phyloP scores from a whole-genome alignment of 2,329 filamentous ascomycete species.

The Pestalotiopsis sp. region DNA sequence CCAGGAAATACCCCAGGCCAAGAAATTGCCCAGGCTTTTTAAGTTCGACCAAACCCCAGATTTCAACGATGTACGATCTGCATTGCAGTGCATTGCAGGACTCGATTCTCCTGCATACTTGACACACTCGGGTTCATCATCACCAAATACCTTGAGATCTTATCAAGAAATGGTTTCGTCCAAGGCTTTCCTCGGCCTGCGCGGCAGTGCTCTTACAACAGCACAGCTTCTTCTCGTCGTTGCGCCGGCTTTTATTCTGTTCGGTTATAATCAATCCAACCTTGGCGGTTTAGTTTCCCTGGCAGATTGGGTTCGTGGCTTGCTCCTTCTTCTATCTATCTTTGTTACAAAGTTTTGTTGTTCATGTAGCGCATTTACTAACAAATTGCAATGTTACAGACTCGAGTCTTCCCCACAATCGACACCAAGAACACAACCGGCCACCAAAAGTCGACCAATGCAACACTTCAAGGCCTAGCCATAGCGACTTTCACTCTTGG shows the following conservation, averaged over 20 bases:
- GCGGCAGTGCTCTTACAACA: conserved; percentile 37
- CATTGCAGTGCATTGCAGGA: not conserved
- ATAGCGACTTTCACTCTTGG: conserved; percentile 41
- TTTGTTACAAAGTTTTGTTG: no score
- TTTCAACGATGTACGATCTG: not conserved
- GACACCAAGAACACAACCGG: conserved; percentile 38
- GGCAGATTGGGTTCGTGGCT: conserved; percentile 30
- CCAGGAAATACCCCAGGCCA: not conserved
- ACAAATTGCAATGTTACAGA: not conserved
- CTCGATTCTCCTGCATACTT: not conserved
- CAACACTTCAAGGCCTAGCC: conserved; percentile 26
- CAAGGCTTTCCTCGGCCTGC: conserved; percentile 32
- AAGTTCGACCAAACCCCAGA: not conserved
- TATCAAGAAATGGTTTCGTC: not conserved
- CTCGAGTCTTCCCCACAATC: conserved; percentile 39
- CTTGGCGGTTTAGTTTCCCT: conserved; percentile 39
- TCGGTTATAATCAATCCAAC: conserved; percentile 45
- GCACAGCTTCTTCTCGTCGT: conserved; percentile 47
- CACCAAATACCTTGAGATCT: not conserved
- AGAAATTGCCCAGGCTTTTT: not conserved
- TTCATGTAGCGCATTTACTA: not conserved
- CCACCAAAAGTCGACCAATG: not conserved
- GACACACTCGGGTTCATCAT: not conserved
- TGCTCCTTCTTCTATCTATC: not conserved
- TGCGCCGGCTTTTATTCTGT: conserved; percentile 44